phyloP scores from a whole-genome alignment of 257 asterid genomes.

The Ajuga chamaepitys region DNA sequence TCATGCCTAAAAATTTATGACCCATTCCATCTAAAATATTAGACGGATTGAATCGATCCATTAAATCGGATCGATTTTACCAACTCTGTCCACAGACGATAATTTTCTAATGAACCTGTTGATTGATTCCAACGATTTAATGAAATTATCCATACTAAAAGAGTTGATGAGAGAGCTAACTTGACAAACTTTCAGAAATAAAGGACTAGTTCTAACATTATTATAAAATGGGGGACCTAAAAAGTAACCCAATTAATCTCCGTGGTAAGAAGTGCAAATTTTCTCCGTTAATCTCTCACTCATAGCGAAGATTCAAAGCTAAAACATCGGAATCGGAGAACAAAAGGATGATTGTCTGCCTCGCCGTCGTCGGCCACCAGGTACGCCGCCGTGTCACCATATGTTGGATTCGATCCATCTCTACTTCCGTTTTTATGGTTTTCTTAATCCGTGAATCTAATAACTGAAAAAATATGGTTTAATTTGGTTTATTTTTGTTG shows the following conservation, averaged over 20 bases:
- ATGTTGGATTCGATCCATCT: neutral
- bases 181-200: neutral
- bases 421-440: neutral
- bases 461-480: neutral
- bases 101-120: no score
- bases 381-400: neutral
- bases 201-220: neutral
- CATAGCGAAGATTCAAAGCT: neutral
- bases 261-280: neutral
- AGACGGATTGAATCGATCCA: no score
- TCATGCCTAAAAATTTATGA: no score
- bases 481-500: neutral
- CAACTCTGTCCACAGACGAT: no score
- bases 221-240: neutral
- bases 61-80: no score
- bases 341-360: slow-evolving; percentile 15
- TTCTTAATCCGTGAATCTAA: neutral
- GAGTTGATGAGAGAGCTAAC: no score
- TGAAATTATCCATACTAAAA: no score
- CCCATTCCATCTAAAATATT: no score
- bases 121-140: no score
- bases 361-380: slow-evolving; percentile 27
- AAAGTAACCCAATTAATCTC: neutral
- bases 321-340: neutral
- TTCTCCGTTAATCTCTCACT: neutral